Conservation (phyloP, 306 rosid genomes). For the Comarum palustre region DNA sequence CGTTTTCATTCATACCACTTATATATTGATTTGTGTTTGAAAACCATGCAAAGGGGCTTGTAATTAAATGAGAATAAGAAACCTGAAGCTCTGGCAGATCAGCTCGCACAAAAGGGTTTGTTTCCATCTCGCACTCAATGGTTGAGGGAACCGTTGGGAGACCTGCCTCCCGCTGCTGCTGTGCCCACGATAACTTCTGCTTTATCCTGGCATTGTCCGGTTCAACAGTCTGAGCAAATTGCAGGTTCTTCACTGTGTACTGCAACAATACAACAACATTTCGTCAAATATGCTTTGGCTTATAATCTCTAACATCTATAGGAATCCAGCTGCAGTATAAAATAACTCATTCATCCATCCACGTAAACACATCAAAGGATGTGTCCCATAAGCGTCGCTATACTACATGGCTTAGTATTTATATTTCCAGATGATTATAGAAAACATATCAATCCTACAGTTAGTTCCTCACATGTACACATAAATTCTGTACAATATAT, state of each 20-base stretch:
- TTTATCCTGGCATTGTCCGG: constrained; percentile 46
- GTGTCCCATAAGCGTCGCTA: background rate
- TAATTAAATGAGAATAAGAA: constrained; percentile 7
- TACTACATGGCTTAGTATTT: background rate
- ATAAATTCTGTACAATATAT: background rate
- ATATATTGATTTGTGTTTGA: no score
- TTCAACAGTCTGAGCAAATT: constrained; percentile 53
- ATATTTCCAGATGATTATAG: background rate
- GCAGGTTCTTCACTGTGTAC: constrained; percentile 64
- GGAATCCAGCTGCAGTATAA: background rate
- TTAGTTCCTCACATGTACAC: background rate
- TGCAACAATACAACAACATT: constrained; percentile 24
- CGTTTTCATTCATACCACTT: background rate
- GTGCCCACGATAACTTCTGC: constrained; percentile 71
- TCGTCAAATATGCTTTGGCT: background rate
- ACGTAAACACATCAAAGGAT: background rate
- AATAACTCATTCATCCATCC: background rate
- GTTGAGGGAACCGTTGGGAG: constrained; percentile 73
- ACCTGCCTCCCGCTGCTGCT: constrained; percentile 57
- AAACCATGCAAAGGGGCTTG: background rate
- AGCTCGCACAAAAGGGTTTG: constrained; percentile 73
- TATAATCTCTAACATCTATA: background rate
- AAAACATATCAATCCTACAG: background rate
- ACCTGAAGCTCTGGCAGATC: constrained; percentile 81
- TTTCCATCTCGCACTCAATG: constrained; percentile 73